phyloP scores from a whole-genome alignment of 2,329 filamentous ascomycete species.

The Harringtonia aguacate region DNA sequence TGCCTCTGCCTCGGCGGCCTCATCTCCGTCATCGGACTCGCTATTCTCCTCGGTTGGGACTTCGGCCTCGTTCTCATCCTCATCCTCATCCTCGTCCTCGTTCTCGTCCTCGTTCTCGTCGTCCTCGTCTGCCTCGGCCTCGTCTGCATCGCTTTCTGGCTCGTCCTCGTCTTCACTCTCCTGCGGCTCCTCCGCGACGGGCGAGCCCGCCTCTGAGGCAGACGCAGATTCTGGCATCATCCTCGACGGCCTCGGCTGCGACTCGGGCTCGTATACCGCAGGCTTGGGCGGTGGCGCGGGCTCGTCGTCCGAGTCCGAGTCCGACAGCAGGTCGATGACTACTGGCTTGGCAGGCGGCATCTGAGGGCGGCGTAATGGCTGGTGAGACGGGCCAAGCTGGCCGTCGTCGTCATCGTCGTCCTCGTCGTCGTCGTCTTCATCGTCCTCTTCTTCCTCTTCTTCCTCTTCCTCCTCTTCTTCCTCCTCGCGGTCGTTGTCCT shows the following conservation, averaged over 20 bases:
- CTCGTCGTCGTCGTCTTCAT: neutral
- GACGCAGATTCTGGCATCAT: too few species aligned
- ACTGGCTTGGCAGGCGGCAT: slow-evolving; percentile 12
- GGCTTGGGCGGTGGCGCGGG: neutral
- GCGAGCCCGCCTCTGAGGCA: too few species aligned
- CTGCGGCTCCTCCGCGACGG: too few species aligned
- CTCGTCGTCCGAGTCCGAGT: slow-evolving; percentile 28
- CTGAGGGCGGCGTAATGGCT: neutral
- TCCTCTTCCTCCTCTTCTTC: neutral
- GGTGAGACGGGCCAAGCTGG: neutral
- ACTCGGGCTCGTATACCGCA: too few species aligned
- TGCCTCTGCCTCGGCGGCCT: neutral
- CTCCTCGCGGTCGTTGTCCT: neutral
- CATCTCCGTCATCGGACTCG: neutral
- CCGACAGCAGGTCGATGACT: slow-evolving; percentile 34
- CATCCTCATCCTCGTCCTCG: neutral
- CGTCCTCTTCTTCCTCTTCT: neutral
- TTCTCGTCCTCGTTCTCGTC: too few species aligned
- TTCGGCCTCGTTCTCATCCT: neutral
- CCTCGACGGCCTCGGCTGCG: neutral
- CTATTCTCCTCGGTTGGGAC: neutral
- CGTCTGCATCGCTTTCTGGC: neutral
- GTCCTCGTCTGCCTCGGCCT: neutral
- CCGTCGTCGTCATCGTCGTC: neutral
- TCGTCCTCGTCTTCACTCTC: too few species aligned